phyloP scores from a whole-genome alignment of 192 early-diverging fungal genomes.

The Allomyces macrogynus region DNA sequence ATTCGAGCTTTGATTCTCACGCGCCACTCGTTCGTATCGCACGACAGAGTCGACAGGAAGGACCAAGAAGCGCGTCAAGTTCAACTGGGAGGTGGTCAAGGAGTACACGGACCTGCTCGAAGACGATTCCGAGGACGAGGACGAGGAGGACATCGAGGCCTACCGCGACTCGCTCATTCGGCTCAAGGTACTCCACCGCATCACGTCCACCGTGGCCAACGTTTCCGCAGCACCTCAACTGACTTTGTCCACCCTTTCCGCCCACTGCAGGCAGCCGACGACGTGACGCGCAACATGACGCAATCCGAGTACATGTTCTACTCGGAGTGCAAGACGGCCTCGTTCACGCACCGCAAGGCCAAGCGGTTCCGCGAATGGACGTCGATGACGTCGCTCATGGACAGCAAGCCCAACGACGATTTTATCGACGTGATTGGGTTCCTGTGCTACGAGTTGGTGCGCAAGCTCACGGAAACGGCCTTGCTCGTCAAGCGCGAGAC shows the following conservation, averaged over 20 bases:
- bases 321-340: slow-evolving; percentile 93
- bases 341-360: slow-evolving; percentile 82
- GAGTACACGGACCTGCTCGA: slow-evolving; percentile 50
- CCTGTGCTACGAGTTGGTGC: slow-evolving; percentile 85
- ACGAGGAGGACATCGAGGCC: slow-evolving; percentile 68
- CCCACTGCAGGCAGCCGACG: slow-evolving; percentile 52
- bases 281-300: slow-evolving; percentile 80
- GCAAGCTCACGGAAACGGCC: slow-evolving; percentile 69
- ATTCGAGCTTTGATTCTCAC: background rate
- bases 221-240: too few relatives aligned
- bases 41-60: slow-evolving; percentile 26
- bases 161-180: slow-evolving; percentile 75
- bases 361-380: slow-evolving; percentile 93
- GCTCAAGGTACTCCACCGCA: slow-evolving; percentile 30
- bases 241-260: too few relatives aligned
- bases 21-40: background rate
- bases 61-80: slow-evolving; percentile 53
- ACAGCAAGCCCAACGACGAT: slow-evolving; percentile 76
- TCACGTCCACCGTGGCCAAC: too few relatives aligned
- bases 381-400: slow-evolving; percentile 66
- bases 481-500: slow-evolving; percentile 30
- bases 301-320: slow-evolving; percentile 98
- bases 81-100: slow-evolving; percentile 84
- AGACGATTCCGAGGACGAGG: slow-evolving; percentile 66
- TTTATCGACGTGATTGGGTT: slow-evolving; percentile 96